Evolutionary conservation across 75 land plant genomes (phyloP), one percentile per base, ranked within the genome.

Genomic region (Pinus tabuliformis): DNA sequence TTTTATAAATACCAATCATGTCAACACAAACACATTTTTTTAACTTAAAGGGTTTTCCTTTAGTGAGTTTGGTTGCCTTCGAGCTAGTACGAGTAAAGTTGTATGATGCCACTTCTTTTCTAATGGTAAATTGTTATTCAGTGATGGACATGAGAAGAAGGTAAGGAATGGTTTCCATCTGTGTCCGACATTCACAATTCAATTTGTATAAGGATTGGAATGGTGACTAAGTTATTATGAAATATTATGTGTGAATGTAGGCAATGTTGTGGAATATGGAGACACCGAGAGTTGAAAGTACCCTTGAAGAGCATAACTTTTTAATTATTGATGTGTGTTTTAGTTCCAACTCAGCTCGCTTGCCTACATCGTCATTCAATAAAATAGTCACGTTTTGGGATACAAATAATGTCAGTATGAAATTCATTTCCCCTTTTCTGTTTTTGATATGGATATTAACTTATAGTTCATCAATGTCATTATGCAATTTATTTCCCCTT

Each of bases 291-390:
- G 70, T 75, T 5, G 88, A 86, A 83, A 85, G 90, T 71, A 84
- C 90, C 4, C 84, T 89, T 57, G 99, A 97, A 59, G 99, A 94
- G 63, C 99, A 97, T 77, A 74, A 83, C 71, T 65, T 70, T 11
- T 68, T 91, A 58, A 92, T 94, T 62, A 97, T 95, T n/a, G 95
- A 97, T 86, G 93, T 97, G 36, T 86, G 99, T 12, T 97, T 97
- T 60, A 92, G 93, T 73, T 92, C 98, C 63, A 94, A 86, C 77
- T 82, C 87, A 79, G 77, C 90, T 28, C 86, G 91, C n/a, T 79
- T 97, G 56, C 98, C 98, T 15, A 92, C 98, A 60, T 94, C 99
- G 52, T 97, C 99, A 3, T 92, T 88, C 81, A 98, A 94, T 81
- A 87, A 77, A 76, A 94, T 92, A 77, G 98, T 94, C 76, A 81